phyloP scores from a whole-genome alignment of 2,329 filamentous ascomycete species.

The Elsinoe australis region DNA sequence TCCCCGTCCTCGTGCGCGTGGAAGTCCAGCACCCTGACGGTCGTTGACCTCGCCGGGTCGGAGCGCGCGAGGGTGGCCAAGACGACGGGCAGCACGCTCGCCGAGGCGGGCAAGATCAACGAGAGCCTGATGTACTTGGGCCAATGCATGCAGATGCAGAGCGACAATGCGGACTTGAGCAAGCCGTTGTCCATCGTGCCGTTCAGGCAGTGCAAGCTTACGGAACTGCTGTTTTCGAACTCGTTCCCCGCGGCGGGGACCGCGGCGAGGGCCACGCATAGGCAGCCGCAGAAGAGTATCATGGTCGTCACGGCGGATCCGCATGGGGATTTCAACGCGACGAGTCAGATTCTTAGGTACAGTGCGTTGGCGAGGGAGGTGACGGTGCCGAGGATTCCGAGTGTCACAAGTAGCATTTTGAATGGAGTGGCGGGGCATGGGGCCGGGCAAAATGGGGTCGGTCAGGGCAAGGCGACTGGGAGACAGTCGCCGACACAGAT shows the following conservation, averaged over 20 bases:
- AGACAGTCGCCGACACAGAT: constrained; percentile 36
- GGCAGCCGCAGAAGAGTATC: constrained; percentile 68
- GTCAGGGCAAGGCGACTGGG: constrained; percentile 28
- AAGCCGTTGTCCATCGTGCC: constrained; percentile 58
- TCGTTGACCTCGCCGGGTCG: constrained; percentile 86
- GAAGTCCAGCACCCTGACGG: constrained; percentile 70
- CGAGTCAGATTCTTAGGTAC: constrained; percentile 90
- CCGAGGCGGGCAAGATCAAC: constrained; percentile 96
- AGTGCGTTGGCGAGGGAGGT: constrained; percentile 88
- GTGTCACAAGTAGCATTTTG: constrained; percentile 71
- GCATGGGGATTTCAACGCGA: constrained; percentile 89
- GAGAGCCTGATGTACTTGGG: constrained; percentile 97
- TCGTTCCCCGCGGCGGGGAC: constrained; percentile 34
- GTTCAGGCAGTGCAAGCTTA: constrained; percentile 52
- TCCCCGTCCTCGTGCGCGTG: constrained; percentile 42
- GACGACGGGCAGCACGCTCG: constrained; percentile 84
- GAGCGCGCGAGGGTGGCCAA: constrained; percentile 90
- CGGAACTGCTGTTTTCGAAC: constrained; percentile 46
- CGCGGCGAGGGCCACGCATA: constrained; percentile 34
- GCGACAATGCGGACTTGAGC: constrained; percentile 55
- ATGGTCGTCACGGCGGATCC: constrained; percentile 98
- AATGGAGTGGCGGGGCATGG: no score
- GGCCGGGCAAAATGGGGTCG: no score
- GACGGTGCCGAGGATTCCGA: constrained; percentile 81
- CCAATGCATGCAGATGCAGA: constrained; percentile 93